Evolutionary conservation across 2,329 filamentous ascomycete species (phyloP).

Genomic region (Aspergillus puulaauensis): DNA sequence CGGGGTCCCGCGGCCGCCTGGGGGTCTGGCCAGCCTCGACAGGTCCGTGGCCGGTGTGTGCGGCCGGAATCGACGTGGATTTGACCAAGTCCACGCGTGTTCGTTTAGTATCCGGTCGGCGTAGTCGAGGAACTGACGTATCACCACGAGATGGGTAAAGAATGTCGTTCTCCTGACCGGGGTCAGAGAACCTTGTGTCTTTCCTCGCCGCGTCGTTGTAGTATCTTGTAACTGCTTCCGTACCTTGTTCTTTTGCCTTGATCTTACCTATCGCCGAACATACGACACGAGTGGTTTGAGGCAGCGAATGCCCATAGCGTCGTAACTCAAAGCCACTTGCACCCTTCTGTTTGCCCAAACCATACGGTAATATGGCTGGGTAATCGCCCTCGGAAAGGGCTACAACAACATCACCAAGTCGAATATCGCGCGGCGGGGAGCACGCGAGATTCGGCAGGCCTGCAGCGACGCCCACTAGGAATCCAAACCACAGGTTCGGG

Average conservation of each 20-base stretch:
- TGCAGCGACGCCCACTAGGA: slow-evolving; percentile 40
- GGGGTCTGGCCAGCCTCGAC: too few species aligned
- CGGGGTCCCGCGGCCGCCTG: too few species aligned
- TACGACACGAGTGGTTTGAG: slow-evolving; percentile 31
- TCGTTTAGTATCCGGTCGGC: not conserved
- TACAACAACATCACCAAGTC: slow-evolving; percentile 42
- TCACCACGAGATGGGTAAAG: not conserved
- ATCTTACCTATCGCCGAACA: slow-evolving; percentile 24
- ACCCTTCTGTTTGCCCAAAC: slow-evolving; percentile 34
- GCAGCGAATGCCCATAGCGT: slow-evolving; percentile 23
- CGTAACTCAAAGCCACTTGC: slow-evolving; percentile 27
- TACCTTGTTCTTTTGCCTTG: slow-evolving; percentile 1
- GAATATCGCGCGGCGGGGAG: slow-evolving; percentile 33
- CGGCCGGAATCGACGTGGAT: too few species aligned
- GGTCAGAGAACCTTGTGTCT: slow-evolving; percentile 2
- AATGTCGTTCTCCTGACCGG: not conserved
- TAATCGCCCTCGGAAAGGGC: slow-evolving; percentile 21
- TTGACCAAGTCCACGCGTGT: too few species aligned
- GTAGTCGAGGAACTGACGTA: not conserved
- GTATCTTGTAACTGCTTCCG: not conserved
- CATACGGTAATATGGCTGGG: slow-evolving; percentile 32
- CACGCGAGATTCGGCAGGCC: slow-evolving; percentile 31
- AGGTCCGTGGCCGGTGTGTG: too few species aligned
- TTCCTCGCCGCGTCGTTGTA: not conserved
- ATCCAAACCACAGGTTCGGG: slow-evolving; percentile 37